Conservation (phyloP, 495 filamentous ascomycete genomes). For the Letharia columbiana region DNA sequence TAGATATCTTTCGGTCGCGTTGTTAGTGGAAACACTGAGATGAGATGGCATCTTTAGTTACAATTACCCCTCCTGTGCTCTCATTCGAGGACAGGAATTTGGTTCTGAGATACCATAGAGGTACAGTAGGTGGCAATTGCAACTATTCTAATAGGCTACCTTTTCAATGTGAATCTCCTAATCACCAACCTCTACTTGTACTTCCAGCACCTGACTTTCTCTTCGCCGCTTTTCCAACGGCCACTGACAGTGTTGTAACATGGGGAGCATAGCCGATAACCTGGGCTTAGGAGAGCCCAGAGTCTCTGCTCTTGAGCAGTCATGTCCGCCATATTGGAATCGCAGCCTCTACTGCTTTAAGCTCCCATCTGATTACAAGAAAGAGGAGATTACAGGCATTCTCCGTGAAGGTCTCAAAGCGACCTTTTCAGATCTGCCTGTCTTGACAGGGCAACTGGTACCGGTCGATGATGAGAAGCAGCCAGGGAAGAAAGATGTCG, state of each 20-base stretch:
- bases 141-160: neutral
- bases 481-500: neutral
- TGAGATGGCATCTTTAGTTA: neutral
- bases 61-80: neutral
- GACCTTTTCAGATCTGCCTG: conserved; percentile 1
- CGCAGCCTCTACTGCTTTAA: conserved; percentile 4
- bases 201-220: neutral
- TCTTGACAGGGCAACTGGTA: neutral
- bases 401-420: conserved; percentile 9
- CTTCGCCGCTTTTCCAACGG: neutral
- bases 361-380: neutral
- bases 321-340: conserved; percentile 1
- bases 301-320: conserved; percentile 4
- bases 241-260: neutral
- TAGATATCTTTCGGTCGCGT: neutral
- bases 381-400: neutral
- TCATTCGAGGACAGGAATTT: neutral
- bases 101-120: neutral
- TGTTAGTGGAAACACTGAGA: neutral
- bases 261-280: neutral
- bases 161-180: neutral
- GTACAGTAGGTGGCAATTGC: neutral
- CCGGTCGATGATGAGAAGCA: neutral
- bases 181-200: neutral
- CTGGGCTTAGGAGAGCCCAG: neutral